Percentiles rank a stretch among this genome's conserved stretches.
Evolutionary conservation across 331 rosid species (phyloP).

Genomic region (Prunus yedoensis): DNA sequence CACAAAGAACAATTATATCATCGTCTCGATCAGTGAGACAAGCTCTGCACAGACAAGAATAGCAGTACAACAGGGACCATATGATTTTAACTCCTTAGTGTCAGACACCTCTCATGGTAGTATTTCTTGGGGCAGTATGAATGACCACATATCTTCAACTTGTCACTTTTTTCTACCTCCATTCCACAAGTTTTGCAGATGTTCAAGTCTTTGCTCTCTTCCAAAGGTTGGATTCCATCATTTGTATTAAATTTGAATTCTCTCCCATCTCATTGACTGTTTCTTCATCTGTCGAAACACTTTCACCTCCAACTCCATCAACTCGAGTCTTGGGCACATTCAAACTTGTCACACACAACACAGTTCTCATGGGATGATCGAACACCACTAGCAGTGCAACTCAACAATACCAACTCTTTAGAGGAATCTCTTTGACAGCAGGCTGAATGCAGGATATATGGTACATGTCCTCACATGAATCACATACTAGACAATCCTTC

Average conservation of each 20-base stretch:
- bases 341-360: conserved; percentile 74
- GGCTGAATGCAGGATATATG: conserved; percentile 88
- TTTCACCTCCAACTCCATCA: conserved; percentile 39
- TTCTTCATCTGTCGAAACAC: conserved; percentile 42
- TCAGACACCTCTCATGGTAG: conserved; percentile 81
- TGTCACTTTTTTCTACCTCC: conserved; percentile 43
- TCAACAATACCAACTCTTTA: conserved; percentile 80
- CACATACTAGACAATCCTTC: conserved; percentile 78
- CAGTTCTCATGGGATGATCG: conserved; percentile 71
- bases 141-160: conserved; percentile 55
- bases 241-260: conserved; percentile 44
- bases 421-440: conserved; percentile 75
- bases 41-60: conserved; percentile 82
- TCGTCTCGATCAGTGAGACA: conserved; percentile 76
- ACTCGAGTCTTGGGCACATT: conserved; percentile 35
- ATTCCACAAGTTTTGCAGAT: conserved; percentile 66
- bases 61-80: conserved; percentile 73
- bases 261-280: conserved; percentile 43
- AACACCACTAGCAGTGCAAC: conserved; percentile 57
- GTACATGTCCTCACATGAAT: conserved; percentile 93
- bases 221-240: conserved; percentile 40
- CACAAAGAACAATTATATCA: conserved; percentile 71
- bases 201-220: conserved; percentile 5
- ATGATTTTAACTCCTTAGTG: conserved; percentile 53
- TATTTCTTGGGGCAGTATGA: conserved; percentile 46